Percentiles rank a stretch among this genome's conserved stretches.
Evolutionary conservation across 768 basidiomycete species (phyloP).

Genomic region (Porpolomopsis calyptriformis): DNA sequence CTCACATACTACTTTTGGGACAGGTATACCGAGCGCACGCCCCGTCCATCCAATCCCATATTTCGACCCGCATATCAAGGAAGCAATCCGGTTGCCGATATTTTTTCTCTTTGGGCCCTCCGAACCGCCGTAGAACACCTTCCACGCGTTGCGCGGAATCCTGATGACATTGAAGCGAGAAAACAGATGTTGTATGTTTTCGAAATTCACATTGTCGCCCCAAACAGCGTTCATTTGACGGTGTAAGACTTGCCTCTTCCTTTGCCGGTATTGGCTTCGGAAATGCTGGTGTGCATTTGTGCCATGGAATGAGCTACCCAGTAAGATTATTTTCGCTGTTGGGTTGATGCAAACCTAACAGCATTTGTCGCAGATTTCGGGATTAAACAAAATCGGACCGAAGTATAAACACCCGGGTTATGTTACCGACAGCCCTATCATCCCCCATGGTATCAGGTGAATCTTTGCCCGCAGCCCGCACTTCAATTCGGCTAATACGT

Average conservation of each 20-base stretch:
- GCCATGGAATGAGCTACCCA: constrained; percentile 84
- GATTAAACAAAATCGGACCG: constrained; percentile 88
- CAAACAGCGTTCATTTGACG: not conserved
- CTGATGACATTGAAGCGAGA: constrained; percentile 71
- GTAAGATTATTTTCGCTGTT: constrained; percentile 27
- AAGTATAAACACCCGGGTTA: constrained; percentile 91
- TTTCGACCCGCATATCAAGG: constrained; percentile 89
- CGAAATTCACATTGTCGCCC: not conserved
- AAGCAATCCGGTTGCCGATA: constrained; percentile 88
- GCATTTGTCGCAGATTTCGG: constrained; percentile 55
- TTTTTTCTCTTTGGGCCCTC: constrained; percentile 92
- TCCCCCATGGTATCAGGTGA: constrained; percentile 84
- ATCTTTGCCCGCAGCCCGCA: constrained; percentile 2
- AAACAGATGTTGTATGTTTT: constrained; percentile 75
- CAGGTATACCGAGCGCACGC: constrained; percentile 84
- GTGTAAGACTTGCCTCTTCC: constrained; percentile 68
- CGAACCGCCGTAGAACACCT: constrained; percentile 81
- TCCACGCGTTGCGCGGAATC: constrained; percentile 74
- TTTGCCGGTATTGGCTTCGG: constrained; percentile 96
- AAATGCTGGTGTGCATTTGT: constrained; percentile 85
- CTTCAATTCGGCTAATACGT: constrained; percentile 13
- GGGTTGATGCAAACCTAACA: not conserved
- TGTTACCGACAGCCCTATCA: constrained; percentile 73
- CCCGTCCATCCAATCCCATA: constrained; percentile 84
- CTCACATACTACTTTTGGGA: constrained; percentile 28